Evolutionary conservation across 2,329 filamentous ascomycete genomes (phyloP), one percentile per base, ranked within the genome.

Genomic region (Aspergillus proliferans): DNA sequence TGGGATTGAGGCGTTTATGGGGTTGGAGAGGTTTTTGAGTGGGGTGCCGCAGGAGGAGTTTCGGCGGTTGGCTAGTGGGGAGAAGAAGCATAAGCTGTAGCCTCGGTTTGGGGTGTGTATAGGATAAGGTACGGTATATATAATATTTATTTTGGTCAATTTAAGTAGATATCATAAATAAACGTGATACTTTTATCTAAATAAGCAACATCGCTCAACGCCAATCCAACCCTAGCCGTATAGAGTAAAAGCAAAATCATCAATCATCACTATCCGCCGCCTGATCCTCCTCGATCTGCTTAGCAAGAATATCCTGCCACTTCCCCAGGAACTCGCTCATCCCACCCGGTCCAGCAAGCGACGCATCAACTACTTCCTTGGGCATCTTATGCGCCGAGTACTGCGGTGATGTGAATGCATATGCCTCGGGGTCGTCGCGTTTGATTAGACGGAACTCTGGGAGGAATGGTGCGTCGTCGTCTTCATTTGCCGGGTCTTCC

Each of bases 381-480:
- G 93, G 93, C 58, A 98, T 73, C 71, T 97, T 98, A 65, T 97
- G 92, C 3, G 93, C 92, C 53, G 90, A 95, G 68, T 95, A 97
- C 62, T 92, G 87, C 1, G 89, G 82, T 4, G 87, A 86, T 56
- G 81, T 84, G 65, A 96, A 94, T 58, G 86, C 87, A 65, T 89
- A 93, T 1, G 91, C 91, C 52, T 92, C 87, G 0, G 91, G 89
- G 57, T 97, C 92, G 55, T 92, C 86, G 65, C 84, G 84, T 58
- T 85, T 82, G 43, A 98, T 81, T 7, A 97, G 76, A 39, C 92
- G 79, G 56, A 98, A 79, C 68, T 96, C 91, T 0, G 90, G 87
- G 4, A 78, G 76, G 62, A 81, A 82, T 6, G 77, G 66, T 14
- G 77, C 69, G 30, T 66, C 58, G 3, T 63, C 57, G 12, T 79